phyloP scores from a whole-genome alignment of 2,329 filamentous ascomycete species.

The Tolypocladium sp. region DNA sequence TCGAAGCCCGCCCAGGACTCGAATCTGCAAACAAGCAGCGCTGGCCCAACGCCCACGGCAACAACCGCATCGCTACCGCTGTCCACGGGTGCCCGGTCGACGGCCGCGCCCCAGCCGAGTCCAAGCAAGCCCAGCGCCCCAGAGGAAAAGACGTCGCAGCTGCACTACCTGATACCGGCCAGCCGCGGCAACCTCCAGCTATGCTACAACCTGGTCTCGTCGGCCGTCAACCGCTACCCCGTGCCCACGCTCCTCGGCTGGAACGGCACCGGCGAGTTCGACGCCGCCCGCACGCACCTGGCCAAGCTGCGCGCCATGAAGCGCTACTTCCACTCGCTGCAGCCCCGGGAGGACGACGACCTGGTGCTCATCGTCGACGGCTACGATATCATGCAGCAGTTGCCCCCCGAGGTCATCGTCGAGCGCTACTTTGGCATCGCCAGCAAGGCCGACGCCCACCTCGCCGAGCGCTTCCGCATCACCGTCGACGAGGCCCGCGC shows the following conservation, averaged over 20 bases:
- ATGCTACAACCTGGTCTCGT: constrained; percentile 29
- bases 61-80: background rate
- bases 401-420: constrained; percentile 54
- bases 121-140: background rate
- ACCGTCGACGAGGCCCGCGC: constrained; percentile 17
- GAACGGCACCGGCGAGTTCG: constrained; percentile 23
- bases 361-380: constrained; percentile 56
- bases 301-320: constrained; percentile 28
- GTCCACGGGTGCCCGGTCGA: background rate
- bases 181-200: constrained; percentile 24
- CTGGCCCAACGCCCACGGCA: background rate
- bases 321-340: constrained; percentile 22
- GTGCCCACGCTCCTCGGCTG: constrained; percentile 28
- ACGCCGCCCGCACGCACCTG: constrained; percentile 25
- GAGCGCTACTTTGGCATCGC: constrained; percentile 49
- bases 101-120: background rate
- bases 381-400: constrained; percentile 55
- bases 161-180: constrained; percentile 29
- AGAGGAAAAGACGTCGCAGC: constrained; percentile 14
- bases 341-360: constrained; percentile 36
- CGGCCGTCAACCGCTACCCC: constrained; percentile 26
- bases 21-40: background rate
- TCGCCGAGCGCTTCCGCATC: constrained; percentile 39
- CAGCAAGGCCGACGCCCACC: constrained; percentile 40
- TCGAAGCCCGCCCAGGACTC: background rate